Evolutionary conservation across 2,329 filamentous ascomycete genomes (phyloP).

Genomic region (Ophiostoma populinum): DNA sequence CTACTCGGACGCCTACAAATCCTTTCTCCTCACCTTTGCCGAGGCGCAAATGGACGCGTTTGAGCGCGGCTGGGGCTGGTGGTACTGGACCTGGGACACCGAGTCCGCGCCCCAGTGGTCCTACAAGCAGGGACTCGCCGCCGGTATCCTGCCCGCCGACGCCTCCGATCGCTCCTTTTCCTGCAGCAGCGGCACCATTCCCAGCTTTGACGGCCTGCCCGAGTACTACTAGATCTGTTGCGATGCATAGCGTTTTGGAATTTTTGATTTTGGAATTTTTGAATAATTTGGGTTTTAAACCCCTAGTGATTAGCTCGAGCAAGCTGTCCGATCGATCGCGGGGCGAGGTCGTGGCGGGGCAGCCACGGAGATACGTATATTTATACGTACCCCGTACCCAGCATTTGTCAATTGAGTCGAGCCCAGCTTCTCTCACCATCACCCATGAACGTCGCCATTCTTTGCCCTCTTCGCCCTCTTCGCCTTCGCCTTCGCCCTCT

Average conservation of each 20-base stretch:
- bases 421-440: too few species aligned
- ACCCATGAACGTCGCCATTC: too few species aligned
- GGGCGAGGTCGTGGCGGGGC: too few species aligned
- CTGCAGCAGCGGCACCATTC: slow-evolving; percentile 37
- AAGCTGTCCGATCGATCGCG: too few species aligned
- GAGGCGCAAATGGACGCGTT: slow-evolving; percentile 93
- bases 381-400: too few species aligned
- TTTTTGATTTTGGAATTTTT: not conserved
- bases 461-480: too few species aligned
- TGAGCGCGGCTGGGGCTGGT: slow-evolving; percentile 90
- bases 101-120: slow-evolving; percentile 66
- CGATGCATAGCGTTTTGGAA: not conserved
- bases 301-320: too few species aligned
- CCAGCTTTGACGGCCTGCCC: slow-evolving; percentile 32
- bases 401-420: too few species aligned
- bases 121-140: slow-evolving; percentile 61
- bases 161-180: slow-evolving; percentile 55
- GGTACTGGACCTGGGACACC: slow-evolving; percentile 95
- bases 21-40: slow-evolving; percentile 76
- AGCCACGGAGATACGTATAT: too few species aligned
- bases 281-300: not conserved
- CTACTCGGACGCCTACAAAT: slow-evolving; percentile 63
- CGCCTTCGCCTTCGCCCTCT: too few species aligned
- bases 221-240: slow-evolving; percentile 29
- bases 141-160: slow-evolving; percentile 63